A percentile compares a stretch with the other conserved stretches of the same genome.
Conservation (phyloP, 257 asterid species). For the Nicotiana attenuata region DNA sequence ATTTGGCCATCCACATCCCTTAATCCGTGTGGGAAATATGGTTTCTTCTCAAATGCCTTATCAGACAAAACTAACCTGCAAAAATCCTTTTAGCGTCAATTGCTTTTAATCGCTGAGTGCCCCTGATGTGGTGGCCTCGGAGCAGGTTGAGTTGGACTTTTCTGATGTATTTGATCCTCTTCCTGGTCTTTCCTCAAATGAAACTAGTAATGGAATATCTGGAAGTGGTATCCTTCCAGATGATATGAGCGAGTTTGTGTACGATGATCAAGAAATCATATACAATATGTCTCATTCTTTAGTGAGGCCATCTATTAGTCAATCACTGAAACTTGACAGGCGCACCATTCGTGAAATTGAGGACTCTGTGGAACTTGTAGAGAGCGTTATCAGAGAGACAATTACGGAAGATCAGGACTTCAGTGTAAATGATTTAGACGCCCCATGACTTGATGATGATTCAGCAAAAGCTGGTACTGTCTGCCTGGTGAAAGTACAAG, state of each 20-base stretch:
- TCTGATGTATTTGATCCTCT: slow-evolving; percentile 36
- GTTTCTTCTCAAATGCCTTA: slow-evolving; percentile 19
- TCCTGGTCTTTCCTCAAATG: slow-evolving; percentile 26
- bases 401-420: slow-evolving; percentile 30
- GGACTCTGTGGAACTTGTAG: slow-evolving; percentile 33
- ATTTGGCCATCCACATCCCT: slow-evolving; percentile 12
- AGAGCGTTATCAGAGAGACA: slow-evolving; percentile 24
- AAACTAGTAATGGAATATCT: slow-evolving; percentile 23
- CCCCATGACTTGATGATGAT: not conserved
- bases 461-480: slow-evolving; percentile 22
- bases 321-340: slow-evolving; percentile 41
- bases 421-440: not conserved
- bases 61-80: slow-evolving; percentile 10
- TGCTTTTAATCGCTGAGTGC: slow-evolving; percentile 15
- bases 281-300: slow-evolving; percentile 54
- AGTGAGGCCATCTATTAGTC: slow-evolving; percentile 52
- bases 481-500: no score
- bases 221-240: slow-evolving; percentile 14
- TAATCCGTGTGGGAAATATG: slow-evolving; percentile 11
- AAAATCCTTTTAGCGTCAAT: slow-evolving; percentile 8
- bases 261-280: slow-evolving; percentile 54
- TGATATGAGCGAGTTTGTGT: slow-evolving; percentile 38
- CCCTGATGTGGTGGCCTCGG: slow-evolving; percentile 10
- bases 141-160: slow-evolving; percentile 29
- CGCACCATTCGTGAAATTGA: slow-evolving; percentile 51